Conservation (phyloP, 2,329 filamentous ascomycete species). For the Lachnellula willkommii region DNA sequence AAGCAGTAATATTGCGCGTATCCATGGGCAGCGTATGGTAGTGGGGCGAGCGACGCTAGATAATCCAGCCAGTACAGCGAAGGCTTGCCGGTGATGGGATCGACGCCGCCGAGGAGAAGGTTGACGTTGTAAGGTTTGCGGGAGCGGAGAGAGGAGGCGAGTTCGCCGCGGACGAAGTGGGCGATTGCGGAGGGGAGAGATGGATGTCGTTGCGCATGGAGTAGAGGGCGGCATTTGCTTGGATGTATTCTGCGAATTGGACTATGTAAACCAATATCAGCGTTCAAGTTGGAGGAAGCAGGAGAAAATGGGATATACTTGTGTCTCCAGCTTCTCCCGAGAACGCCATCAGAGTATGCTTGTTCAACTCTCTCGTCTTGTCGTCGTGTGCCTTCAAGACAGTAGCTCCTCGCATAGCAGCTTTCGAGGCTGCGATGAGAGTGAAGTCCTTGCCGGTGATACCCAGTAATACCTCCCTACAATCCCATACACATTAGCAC, state of each 20-base stretch:
- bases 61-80: conserved; percentile 97
- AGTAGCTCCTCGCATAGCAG: conserved; percentile 94
- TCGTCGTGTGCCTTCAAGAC: conserved; percentile 93
- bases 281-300: not conserved
- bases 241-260: conserved; percentile 98
- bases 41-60: conserved; percentile 76
- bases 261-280: conserved; percentile 48
- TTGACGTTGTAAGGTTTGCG: conserved; percentile 96
- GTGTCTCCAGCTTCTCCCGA: conserved; percentile 96
- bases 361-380: conserved; percentile 90
- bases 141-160: conserved; percentile 84
- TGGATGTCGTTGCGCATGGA: conserved; percentile 96
- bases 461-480: conserved; percentile 93
- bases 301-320: conserved; percentile 46
- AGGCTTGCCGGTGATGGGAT: conserved; percentile 85
- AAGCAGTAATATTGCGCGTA: conserved; percentile 99
- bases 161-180: conserved; percentile 88
- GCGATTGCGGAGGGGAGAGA: conserved; percentile 80
- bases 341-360: conserved; percentile 91
- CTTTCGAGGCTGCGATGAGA: conserved; percentile 95
- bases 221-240: conserved; percentile 97
- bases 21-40: conserved; percentile 95
- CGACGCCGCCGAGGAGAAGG: conserved; percentile 86
- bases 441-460: conserved; percentile 99
- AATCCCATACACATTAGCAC: conserved; percentile 12